A percentile compares a stretch with the other conserved stretches of the same genome.
Conservation (phyloP, 2,329 filamentous ascomycete species). For the Aspergillus unguis region DNA sequence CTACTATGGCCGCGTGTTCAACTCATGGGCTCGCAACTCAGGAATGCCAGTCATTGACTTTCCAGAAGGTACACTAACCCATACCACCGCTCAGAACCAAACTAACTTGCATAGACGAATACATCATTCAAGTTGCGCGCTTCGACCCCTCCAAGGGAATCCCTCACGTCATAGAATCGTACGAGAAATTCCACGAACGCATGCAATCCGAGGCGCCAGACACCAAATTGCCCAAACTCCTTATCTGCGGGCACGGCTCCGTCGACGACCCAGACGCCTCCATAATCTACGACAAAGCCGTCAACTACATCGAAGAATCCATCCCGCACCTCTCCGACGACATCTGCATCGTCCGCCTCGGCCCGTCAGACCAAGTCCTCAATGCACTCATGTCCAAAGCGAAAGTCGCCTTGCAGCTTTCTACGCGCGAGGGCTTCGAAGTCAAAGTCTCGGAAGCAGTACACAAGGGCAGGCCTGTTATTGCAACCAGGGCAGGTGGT, state of each 20-base stretch:
- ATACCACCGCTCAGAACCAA: not conserved
- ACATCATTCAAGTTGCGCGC: conserved; percentile 75
- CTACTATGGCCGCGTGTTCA: conserved; percentile 74
- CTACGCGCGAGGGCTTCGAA: conserved; percentile 78
- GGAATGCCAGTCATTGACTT: conserved; percentile 40
- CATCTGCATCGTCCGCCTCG: conserved; percentile 72
- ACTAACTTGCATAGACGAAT: conserved; percentile 53
- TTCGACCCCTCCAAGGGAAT: conserved; percentile 85
- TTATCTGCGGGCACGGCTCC: conserved; percentile 75
- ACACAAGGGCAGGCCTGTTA: conserved; percentile 74
- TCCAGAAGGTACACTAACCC: conserved; percentile 30
- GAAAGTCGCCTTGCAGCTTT: conserved; percentile 72
- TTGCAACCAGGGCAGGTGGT: conserved; percentile 71
- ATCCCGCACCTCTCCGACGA: conserved; percentile 62
- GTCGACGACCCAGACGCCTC: conserved; percentile 77
- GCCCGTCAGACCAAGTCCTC: conserved; percentile 74
- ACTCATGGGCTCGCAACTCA: conserved; percentile 59
- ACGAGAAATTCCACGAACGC: conserved; percentile 66
- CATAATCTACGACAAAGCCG: conserved; percentile 68
- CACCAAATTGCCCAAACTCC: conserved; percentile 63
- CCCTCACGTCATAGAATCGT: conserved; percentile 70
- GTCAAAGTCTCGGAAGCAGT: conserved; percentile 82
- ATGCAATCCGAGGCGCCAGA: conserved; percentile 49
- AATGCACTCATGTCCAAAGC: conserved; percentile 72
- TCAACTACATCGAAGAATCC: conserved; percentile 61